Base-by-base conservation (phyloP, 192 early-diverging fungal genomes). In the Chytriomyces sp. region DNA sequence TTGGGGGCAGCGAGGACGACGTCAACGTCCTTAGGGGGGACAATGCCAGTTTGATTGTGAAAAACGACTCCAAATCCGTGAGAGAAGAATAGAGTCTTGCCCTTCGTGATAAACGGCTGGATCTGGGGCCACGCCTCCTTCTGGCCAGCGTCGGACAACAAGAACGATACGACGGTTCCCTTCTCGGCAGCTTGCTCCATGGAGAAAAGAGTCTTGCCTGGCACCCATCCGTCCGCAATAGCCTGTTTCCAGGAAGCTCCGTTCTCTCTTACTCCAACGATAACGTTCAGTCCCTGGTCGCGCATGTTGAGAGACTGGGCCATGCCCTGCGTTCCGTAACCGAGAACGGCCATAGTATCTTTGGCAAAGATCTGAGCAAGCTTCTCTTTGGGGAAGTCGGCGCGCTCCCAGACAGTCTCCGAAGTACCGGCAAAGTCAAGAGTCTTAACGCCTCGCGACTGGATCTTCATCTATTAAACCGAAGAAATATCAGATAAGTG, bases 71-170 rank as follows among this genome's bases (percentile, higher is more conserved):
- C 91, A 82, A 98, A 98, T 63, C 95, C 95, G 87, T 96, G 95
- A 64, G 93, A 95, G 77, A 98, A 98, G 87, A 96, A 98, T 39
- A 98, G 90, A 14, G 96, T 97, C 88, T 98, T 98, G 80, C 96
- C 96, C 63, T 92, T 91, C 67, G 94, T 96, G 67, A 98, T 76
- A 79, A 88, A 90, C 26, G 91, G 92, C 84, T 90, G 89, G 80
- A 98, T 87, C 57, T 89, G 74, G 76, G 84, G 80, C 95, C 96
- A 98, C 74, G 90, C 85, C 67, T 91, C 91, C 84, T 88, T 93
- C 85, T 98, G 96, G 55, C 90, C 93, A 41, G 96, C 96, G 84
- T 98, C 96, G 0, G 95, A 96, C 0, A 98, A 86, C 76, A 98
- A 85, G 89, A 95, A 93, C 89, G 95, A 89, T 78, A 98, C 86